Conservation (phyloP, 1,139 yeast genomes). For the Saccharomycopsis phalli region DNA sequence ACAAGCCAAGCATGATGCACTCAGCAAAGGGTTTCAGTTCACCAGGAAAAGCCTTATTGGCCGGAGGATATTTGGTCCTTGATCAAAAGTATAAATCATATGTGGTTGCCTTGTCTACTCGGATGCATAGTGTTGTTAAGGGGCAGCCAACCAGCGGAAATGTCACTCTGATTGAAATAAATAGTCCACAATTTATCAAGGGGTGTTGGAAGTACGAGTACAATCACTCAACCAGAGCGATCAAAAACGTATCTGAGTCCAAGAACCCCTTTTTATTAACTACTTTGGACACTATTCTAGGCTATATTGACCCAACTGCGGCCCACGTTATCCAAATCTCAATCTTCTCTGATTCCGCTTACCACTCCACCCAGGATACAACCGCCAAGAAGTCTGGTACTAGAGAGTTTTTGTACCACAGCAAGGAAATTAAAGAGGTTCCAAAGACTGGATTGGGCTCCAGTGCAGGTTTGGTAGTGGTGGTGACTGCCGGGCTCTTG, state of each 20-base stretch:
- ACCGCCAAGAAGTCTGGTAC: constrained; percentile 28
- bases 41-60: constrained; percentile 90
- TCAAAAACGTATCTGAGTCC: constrained; percentile 22
- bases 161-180: constrained; percentile 33
- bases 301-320: constrained; percentile 36
- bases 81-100: constrained; percentile 69
- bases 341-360: constrained; percentile 79
- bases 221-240: constrained; percentile 16
- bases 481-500: constrained; percentile 61
- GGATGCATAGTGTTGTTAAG: constrained; percentile 72
- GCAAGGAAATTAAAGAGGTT: constrained; percentile 52
- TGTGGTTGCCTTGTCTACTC: constrained; percentile 79
- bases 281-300: constrained; percentile 45
- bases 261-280: constrained; percentile 49
- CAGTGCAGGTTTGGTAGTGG: constrained; percentile 88
- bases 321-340: constrained; percentile 39
- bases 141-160: constrained; percentile 20
- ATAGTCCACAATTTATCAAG: constrained; percentile 71
- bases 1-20: no score
- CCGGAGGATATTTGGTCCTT: constrained; percentile 89
- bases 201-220: constrained; percentile 59
- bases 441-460: constrained; percentile 95
- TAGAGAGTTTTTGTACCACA: constrained; percentile 52
- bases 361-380: constrained; percentile 66
- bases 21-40: constrained; percentile 50